A percentile compares a stretch with the other conserved stretches of the same genome.
phyloP scores from a whole-genome alignment of 176 grass and related monocot genomes.

The Carex myosuroides region DNA sequence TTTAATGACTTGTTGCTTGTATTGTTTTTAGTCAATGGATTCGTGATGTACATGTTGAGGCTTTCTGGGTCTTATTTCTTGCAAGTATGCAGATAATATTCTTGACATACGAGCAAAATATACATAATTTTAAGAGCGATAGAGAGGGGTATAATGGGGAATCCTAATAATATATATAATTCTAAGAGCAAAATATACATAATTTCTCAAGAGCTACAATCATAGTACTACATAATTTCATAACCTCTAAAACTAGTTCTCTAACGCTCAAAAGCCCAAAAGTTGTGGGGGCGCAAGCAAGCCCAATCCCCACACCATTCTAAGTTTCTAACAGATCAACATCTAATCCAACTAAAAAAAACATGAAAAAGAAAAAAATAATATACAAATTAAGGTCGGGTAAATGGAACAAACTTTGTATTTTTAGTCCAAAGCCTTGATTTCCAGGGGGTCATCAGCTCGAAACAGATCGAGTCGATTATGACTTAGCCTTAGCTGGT shows the following conservation, averaged over 20 bases:
- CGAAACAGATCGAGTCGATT: slow-evolving; percentile 69
- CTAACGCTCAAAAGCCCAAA: not conserved
- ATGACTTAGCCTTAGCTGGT: slow-evolving; percentile 57
- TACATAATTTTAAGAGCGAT: no score
- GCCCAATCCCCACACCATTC: slow-evolving; percentile 10
- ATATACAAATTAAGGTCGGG: not conserved
- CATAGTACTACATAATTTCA: not conserved
- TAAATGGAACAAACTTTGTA: slow-evolving; percentile 5
- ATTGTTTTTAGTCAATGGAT: not conserved
- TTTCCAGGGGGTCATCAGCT: not conserved
- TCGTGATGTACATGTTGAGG: not conserved
- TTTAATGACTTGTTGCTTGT: not conserved
- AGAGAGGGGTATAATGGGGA: not conserved
- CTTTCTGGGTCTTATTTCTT: not conserved
- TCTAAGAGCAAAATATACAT: not conserved
- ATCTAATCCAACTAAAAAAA: not conserved
- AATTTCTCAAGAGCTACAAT: not conserved
- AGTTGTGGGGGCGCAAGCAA: not conserved
- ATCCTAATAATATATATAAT: slow-evolving; percentile 8
- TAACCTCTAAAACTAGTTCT: not conserved
- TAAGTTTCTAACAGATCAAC: not conserved
- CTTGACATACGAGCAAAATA: not conserved
- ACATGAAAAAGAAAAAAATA: not conserved
- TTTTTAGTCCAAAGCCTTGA: not conserved
- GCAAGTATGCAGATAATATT: not conserved